Conservation (phyloP, 2,329 filamentous ascomycete genomes). For the Talaromyces sp. region DNA sequence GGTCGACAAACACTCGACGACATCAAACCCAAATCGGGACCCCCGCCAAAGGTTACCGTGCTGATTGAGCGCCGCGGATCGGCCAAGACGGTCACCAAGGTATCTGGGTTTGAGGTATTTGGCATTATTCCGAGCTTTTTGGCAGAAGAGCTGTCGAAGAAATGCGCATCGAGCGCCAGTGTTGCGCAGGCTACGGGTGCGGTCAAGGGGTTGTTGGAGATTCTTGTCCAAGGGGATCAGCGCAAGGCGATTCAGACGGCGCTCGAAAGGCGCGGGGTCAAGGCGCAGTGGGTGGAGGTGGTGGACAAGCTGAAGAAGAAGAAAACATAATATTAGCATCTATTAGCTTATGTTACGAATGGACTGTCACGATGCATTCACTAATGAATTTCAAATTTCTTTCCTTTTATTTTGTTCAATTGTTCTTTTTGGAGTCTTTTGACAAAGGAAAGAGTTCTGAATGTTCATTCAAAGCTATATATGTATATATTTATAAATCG, state of each 20-base stretch:
- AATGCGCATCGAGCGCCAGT: conserved; percentile 63
- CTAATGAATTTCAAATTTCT: neutral
- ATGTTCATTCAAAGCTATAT: neutral
- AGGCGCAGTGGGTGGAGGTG: conserved; percentile 56
- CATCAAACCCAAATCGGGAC: conserved; percentile 57
- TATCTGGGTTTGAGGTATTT: conserved; percentile 58
- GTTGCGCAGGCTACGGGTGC: conserved; percentile 58
- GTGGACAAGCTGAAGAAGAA: conserved; percentile 65
- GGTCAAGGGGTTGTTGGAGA: conserved; percentile 60
- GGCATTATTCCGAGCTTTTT: conserved; percentile 55
- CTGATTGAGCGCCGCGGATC: conserved; percentile 60
- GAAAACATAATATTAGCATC: conserved; percentile 32
- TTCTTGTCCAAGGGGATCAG: conserved; percentile 64
- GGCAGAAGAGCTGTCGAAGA: conserved; percentile 62
- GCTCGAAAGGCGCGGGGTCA: conserved; percentile 55
- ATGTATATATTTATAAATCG: no score
- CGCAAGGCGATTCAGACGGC: conserved; percentile 56
- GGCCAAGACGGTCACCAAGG: conserved; percentile 61
- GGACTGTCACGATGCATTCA: no score
- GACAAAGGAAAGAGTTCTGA: neutral
- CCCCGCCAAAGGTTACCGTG: conserved; percentile 56
- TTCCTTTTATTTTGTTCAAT: no score
- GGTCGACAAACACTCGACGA: conserved; percentile 30
- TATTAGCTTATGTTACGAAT: neutral
- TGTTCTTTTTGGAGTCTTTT: no score